Evolutionary conservation across 768 basidiomycete genomes (phyloP).

Genomic region (Rhodotorula taiwanensis): DNA sequence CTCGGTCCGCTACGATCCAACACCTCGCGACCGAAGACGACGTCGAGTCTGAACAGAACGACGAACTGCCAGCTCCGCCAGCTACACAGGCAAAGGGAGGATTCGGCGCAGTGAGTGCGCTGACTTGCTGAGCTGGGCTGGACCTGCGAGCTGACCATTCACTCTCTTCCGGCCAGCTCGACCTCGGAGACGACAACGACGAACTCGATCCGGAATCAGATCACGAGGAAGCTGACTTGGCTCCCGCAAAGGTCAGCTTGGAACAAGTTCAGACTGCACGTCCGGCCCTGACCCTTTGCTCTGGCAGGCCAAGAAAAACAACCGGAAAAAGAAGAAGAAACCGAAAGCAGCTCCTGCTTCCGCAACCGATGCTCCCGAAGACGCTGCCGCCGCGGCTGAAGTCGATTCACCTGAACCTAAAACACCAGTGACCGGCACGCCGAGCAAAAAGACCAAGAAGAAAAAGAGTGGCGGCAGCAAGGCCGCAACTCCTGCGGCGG

Average conservation of each 20-base stretch:
- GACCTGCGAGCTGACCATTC: too few species aligned
- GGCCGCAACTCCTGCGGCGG: neutral
- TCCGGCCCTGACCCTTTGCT: too few species aligned
- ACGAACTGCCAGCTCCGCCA: constrained; percentile 14
- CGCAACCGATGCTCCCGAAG: neutral
- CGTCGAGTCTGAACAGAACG: constrained; percentile 18
- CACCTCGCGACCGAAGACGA: constrained; percentile 18
- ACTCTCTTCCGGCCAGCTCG: too few species aligned
- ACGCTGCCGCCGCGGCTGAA: neutral
- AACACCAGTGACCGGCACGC: constrained; percentile 3
- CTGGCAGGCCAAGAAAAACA: constrained; percentile 23
- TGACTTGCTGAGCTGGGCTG: too few species aligned
- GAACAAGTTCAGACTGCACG: neutral
- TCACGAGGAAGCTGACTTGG: neutral
- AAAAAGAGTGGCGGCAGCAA: constrained; percentile 8
- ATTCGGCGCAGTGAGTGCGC: constrained; percentile 39
- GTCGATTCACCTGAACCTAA: too few species aligned
- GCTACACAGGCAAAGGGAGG: constrained; percentile 14
- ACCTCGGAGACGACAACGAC: constrained; percentile 42
- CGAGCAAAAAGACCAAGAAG: constrained; percentile 5
- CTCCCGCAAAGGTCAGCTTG: constrained; percentile 8
- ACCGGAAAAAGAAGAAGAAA: constrained; percentile 43
- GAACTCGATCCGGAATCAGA: constrained; percentile 49
- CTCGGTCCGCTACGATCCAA: neutral
- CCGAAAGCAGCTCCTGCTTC: neutral